Evolutionary conservation across 768 basidiomycete genomes (phyloP).

Genomic region (Trametes elegans): DNA sequence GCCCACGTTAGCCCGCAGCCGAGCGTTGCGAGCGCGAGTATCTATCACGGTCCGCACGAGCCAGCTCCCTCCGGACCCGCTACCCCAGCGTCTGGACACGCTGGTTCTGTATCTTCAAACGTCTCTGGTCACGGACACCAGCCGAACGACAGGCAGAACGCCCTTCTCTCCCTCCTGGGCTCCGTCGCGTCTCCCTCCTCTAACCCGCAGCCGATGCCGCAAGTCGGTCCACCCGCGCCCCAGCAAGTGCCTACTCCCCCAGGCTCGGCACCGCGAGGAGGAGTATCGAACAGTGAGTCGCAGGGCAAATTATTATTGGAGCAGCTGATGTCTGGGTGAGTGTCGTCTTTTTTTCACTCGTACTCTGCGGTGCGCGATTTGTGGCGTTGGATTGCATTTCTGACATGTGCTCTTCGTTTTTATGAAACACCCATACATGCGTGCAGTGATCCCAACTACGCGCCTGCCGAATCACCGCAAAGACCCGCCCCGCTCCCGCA

Average conservation of each 20-base stretch:
- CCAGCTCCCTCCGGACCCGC: conserved; percentile 40
- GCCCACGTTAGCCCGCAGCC: conserved; percentile 40
- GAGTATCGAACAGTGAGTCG: conserved; percentile 54
- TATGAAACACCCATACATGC: conserved; percentile 3
- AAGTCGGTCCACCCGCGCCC: conserved; percentile 33
- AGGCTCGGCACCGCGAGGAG: conserved; percentile 48
- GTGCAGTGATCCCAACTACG: conserved; percentile 16
- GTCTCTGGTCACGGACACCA: conserved; percentile 36
- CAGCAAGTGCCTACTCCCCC: conserved; percentile 75
- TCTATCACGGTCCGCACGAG: conserved; percentile 29
- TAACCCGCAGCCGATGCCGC: conserved; percentile 24
- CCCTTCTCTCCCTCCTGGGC: conserved; percentile 68
- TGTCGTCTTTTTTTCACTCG: conserved; percentile 19
- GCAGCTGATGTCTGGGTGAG: conserved; percentile 80
- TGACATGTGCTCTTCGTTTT: background rate
- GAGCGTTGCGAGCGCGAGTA: conserved; percentile 21
- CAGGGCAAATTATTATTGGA: conserved; percentile 77
- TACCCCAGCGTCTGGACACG: conserved; percentile 40
- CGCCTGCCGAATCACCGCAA: conserved; percentile 11
- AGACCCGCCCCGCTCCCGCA: conserved; percentile 13
- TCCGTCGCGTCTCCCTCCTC: conserved; percentile 42
- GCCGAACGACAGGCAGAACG: conserved; percentile 68
- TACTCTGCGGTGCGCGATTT: conserved; percentile 5
- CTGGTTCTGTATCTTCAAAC: conserved; percentile 40
- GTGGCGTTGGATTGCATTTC: background rate